phyloP scores from a whole-genome alignment of 805 yeast genomes.

The Schizosaccharomyces cryophilus region DNA sequence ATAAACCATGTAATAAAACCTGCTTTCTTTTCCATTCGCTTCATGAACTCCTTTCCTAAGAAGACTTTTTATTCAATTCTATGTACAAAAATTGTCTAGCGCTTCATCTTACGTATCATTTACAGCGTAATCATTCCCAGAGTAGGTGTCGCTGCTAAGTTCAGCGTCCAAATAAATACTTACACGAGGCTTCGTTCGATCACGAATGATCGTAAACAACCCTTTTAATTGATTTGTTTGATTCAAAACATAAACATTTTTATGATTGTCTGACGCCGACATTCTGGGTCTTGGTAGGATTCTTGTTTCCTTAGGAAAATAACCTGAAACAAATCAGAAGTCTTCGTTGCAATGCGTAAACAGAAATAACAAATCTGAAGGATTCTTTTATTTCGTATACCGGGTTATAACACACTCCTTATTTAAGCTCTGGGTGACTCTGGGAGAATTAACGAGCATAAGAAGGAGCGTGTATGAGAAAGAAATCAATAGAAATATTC shows the following conservation, averaged over 20 bases:
- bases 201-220: constrained; percentile 73
- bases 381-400: no score
- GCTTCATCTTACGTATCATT: not conserved
- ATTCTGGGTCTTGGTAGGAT: not conserved
- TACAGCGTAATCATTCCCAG: not conserved
- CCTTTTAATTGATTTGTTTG: constrained; percentile 81
- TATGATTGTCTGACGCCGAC: not conserved
- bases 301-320: no score
- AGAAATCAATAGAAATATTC: no score
- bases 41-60: not conserved
- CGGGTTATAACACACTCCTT: no score
- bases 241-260: constrained; percentile 23
- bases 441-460: no score
- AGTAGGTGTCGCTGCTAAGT: not conserved
- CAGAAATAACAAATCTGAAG: no score
- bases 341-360: no score
- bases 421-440: no score
- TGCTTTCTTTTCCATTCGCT: no score
- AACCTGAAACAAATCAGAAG: no score
- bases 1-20: not conserved
- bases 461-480: no score
- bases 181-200: constrained; percentile 46
- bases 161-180: not conserved
- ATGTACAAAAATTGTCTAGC: not conserved
- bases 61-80: not conserved